Conservation (phyloP, 1,284 basidiomycete species). For the Sporisorium exsertum region DNA sequence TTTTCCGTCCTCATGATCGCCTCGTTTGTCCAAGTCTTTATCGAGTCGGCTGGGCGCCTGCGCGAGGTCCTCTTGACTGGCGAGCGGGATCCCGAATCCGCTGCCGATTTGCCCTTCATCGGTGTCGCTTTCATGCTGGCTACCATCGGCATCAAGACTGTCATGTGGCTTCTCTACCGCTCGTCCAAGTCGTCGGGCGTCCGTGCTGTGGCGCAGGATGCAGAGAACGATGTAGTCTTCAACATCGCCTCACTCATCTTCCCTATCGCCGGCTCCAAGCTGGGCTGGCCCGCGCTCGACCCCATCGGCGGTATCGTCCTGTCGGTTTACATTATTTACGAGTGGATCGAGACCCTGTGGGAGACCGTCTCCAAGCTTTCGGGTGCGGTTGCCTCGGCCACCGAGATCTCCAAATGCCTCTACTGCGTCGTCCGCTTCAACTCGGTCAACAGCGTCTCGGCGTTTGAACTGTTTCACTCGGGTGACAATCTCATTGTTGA, state of each 20-base stretch:
- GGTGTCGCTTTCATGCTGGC: slow-evolving; percentile 72
- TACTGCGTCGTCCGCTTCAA: slow-evolving; percentile 66
- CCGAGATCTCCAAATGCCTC: slow-evolving; percentile 60
- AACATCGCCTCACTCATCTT: slow-evolving; percentile 74
- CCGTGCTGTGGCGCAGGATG: slow-evolving; percentile 71
- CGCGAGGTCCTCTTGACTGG: slow-evolving; percentile 62
- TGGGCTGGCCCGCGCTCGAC: slow-evolving; percentile 59
- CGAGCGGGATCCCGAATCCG: slow-evolving; percentile 50
- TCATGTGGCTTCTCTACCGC: slow-evolving; percentile 71
- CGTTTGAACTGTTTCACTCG: slow-evolving; percentile 66
- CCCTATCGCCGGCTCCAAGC: slow-evolving; percentile 70
- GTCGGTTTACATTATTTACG: slow-evolving; percentile 65
- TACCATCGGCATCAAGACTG: slow-evolving; percentile 73
- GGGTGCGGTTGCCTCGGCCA: slow-evolving; percentile 55
- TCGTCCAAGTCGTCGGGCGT: slow-evolving; percentile 69
- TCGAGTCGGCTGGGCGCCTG: slow-evolving; percentile 61
- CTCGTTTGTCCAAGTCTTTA: slow-evolving; percentile 66
- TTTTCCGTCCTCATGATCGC: slow-evolving; percentile 75
- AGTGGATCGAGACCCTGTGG: slow-evolving; percentile 63
- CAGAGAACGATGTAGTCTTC: slow-evolving; percentile 74
- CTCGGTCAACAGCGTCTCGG: slow-evolving; percentile 61
- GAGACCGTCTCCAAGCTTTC: slow-evolving; percentile 64
- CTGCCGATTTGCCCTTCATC: slow-evolving; percentile 57
- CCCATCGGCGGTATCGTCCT: slow-evolving; percentile 62
- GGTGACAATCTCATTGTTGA: slow-evolving; percentile 67